Conservation (phyloP, 441 rosid genomes). For the Euphorbia celastroides region DNA sequence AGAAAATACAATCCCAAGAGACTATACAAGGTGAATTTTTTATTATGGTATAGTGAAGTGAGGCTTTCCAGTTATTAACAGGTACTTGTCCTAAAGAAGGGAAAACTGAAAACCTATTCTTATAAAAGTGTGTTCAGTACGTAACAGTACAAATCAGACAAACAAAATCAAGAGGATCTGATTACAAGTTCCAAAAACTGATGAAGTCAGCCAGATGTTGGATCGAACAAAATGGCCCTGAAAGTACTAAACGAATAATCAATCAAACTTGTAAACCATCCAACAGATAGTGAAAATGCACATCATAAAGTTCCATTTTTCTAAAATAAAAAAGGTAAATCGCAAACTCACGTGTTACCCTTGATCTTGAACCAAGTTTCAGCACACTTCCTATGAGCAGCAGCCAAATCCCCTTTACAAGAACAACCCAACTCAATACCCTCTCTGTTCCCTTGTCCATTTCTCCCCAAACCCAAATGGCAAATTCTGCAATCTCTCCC, state of each 20-base stretch:
- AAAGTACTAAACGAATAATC: constrained; percentile 5
- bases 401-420: constrained; percentile 78
- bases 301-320: background rate
- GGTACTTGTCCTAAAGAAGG: background rate
- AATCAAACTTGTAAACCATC: background rate
- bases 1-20: too few relatives aligned
- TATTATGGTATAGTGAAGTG: background rate
- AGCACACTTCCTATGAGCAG: constrained; percentile 88
- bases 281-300: background rate
- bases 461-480: constrained; percentile 68
- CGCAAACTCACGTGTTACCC: constrained; percentile 59
- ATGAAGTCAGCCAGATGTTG: constrained; percentile 8
- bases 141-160: constrained; percentile 3
- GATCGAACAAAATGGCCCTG: constrained; percentile 8
- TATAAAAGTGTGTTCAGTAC: background rate
- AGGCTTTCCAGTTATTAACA: too few relatives aligned
- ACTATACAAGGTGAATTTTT: background rate
- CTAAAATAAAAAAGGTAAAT: background rate
- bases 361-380: constrained; percentile 97
- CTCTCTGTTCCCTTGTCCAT: constrained; percentile 49
- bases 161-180: constrained; percentile 15
- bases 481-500: constrained; percentile 86
- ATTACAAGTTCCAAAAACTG: constrained; percentile 6
- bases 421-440: constrained; percentile 78
- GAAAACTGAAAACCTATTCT: background rate